Evolutionary conservation across 2,329 filamentous ascomycete species (phyloP).

Genomic region (Trichothecium sympodiale): DNA sequence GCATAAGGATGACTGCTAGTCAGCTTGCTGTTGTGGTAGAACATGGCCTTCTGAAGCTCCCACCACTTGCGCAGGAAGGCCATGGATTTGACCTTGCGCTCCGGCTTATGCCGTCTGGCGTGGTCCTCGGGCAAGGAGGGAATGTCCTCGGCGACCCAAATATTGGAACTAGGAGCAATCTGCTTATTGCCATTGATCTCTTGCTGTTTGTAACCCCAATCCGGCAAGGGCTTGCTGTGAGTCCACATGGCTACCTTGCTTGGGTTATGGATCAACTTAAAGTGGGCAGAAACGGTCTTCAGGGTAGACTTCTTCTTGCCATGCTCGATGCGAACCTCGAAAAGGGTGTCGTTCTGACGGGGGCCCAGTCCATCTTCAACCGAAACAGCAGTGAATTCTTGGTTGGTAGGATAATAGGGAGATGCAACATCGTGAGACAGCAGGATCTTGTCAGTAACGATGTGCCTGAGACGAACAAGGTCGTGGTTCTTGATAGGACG

Average conservation of each 20-base stretch:
- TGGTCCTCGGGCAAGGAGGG: conserved; percentile 64
- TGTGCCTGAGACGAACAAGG: conserved; percentile 72
- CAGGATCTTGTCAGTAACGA: conserved; percentile 76
- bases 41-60: conserved; percentile 95
- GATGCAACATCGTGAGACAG: conserved; percentile 95
- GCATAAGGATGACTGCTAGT: conserved; percentile 96
- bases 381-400: conserved; percentile 85
- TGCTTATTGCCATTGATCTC: conserved; percentile 99
- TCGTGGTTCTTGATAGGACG: conserved; percentile 73
- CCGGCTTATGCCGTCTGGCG: conserved; percentile 62
- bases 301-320: conserved; percentile 75
- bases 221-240: conserved; percentile 84
- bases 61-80: conserved; percentile 92
- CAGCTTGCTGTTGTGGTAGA: conserved; percentile 97
- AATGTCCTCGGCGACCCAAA: conserved; percentile 90
- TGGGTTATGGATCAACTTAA: conserved; percentile 90
- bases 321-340: conserved; percentile 83
- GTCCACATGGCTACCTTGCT: conserved; percentile 99
- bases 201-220: conserved; percentile 95
- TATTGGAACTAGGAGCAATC: conserved; percentile 74
- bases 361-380: conserved; percentile 60
- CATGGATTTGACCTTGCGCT: conserved; percentile 68
- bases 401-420: conserved; percentile 92
- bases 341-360: conserved; percentile 80
- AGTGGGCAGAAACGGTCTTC: conserved; percentile 82